phyloP scores from a whole-genome alignment of 805 yeast genomes.

The Candida loeiensis region DNA sequence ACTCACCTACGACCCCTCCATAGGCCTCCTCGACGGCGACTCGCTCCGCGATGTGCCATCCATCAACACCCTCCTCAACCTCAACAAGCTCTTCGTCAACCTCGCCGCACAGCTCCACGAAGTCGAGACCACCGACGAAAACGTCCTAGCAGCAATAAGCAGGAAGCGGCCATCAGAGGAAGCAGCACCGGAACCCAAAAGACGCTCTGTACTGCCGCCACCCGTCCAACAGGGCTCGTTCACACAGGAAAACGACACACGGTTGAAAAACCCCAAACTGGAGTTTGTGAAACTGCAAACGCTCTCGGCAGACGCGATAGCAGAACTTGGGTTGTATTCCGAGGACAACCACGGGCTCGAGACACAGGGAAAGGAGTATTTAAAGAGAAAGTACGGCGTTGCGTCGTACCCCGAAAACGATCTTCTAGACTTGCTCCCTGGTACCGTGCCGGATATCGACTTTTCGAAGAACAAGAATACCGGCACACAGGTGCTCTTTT shows the following conservation, averaged over 20 bases:
- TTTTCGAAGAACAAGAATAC: conserved; percentile 70
- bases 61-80: conserved; percentile 42
- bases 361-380: conserved; percentile 67
- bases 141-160: conserved; percentile 15
- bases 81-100: conserved; percentile 41
- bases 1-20: conserved; percentile 53
- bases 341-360: conserved; percentile 58
- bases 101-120: conserved; percentile 37
- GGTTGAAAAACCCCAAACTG: conserved; percentile 66
- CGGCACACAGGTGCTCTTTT: conserved; percentile 85
- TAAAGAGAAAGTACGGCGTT: conserved; percentile 78
- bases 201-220: conserved; percentile 30
- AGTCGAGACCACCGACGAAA: conserved; percentile 30
- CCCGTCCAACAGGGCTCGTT: conserved; percentile 45
- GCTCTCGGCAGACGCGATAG: conserved; percentile 58
- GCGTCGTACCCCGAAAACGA: conserved; percentile 85
- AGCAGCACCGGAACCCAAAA: conserved; percentile 12
- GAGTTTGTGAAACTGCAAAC: conserved; percentile 72
- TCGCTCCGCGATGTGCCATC: conserved; percentile 39
- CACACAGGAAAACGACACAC: conserved; percentile 54
- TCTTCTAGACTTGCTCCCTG: conserved; percentile 74
- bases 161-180: conserved; percentile 6
- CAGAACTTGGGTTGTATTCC: conserved; percentile 60
- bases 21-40: conserved; percentile 62
- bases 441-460: conserved; percentile 82